Evolutionary conservation across 345 rosid genomes (phyloP).

Genomic region (Geranium rotundifolium): DNA sequence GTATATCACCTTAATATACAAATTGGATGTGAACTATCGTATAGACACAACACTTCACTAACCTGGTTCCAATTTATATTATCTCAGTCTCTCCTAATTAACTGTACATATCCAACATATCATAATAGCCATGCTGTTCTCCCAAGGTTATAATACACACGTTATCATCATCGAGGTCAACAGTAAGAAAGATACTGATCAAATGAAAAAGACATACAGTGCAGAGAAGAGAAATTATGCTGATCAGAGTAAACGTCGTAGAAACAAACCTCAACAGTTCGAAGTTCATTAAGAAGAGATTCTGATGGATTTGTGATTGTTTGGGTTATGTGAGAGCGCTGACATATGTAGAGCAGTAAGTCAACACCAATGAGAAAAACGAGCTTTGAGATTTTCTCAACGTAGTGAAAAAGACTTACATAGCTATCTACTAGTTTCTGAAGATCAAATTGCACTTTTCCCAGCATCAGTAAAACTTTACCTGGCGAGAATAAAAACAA

Average conservation of each 20-base stretch:
- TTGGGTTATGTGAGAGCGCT: conserved; percentile 74
- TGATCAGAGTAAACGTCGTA: conserved; percentile 4
- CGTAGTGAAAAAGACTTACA: conserved; percentile 37
- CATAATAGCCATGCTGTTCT: too few relatives aligned
- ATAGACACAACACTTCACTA: too few relatives aligned
- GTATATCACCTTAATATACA: too few relatives aligned
- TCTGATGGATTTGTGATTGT: conserved; percentile 89
- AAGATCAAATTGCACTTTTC: conserved; percentile 76
- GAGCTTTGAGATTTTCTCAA: background rate
- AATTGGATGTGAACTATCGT: too few relatives aligned
- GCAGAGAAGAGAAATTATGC: background rate
- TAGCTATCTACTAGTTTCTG: conserved; percentile 80
- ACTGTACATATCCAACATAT: too few relatives aligned
- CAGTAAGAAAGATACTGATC: background rate
- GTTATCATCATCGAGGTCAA: background rate
- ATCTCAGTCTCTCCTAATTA: too few relatives aligned
- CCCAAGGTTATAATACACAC: background rate
- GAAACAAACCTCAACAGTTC: conserved; percentile 82
- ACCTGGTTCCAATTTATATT: too few relatives aligned
- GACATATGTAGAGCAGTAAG: conserved; percentile 12
- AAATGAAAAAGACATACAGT: background rate
- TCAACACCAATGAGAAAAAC: background rate
- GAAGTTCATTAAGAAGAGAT: conserved; percentile 95
- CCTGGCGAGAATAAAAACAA: conserved; percentile 40
- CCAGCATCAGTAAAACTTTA: conserved; percentile 67